These are phyloP conservation scores for Dicorynia guianensis DNA, from an alignment of 306 rosid genomes.

Conservation along the genomic window DNA sequence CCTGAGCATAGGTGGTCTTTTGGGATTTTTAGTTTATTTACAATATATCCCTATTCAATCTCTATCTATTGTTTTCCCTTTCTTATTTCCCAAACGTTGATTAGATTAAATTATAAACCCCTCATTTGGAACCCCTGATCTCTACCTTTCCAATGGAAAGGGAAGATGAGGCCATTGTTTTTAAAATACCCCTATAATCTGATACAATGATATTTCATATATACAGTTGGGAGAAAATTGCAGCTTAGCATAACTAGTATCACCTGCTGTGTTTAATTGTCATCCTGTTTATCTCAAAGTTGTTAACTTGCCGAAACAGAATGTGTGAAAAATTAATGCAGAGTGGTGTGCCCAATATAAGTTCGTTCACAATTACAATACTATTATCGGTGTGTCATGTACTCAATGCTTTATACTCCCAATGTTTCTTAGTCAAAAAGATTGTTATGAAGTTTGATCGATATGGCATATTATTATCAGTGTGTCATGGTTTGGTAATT, in stretches of 20 bases:
- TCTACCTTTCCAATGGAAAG: not conserved
- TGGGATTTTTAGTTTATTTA: no score
- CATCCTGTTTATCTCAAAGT: not conserved
- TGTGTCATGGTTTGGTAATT: no score
- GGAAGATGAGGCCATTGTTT: no score
- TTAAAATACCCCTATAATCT: no score
- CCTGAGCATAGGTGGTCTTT: no score
- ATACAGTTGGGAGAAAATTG: constrained; percentile 31
- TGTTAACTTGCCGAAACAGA: not conserved
- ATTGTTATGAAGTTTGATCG: constrained; percentile 7
- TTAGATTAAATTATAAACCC: no score
- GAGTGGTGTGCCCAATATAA: not conserved
- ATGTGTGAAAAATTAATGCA: not conserved
- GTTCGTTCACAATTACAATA: constrained; percentile 2
- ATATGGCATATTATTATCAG: no score
- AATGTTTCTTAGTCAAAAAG: not conserved
- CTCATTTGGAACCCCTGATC: not conserved
- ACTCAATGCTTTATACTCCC: constrained; percentile 13
- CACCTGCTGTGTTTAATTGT: constrained; percentile 1
- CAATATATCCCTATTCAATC: no score
- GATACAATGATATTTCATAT: constrained; percentile 23
- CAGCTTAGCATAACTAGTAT: not conserved
- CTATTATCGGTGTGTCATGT: constrained; percentile 26
- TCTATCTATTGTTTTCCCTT: no score
- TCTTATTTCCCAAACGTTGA: no score